These are phyloP conservation scores for Harringtonia aguacate DNA, from an alignment of 2,329 filamentous ascomycete species.

Conservation along the genomic window DNA sequence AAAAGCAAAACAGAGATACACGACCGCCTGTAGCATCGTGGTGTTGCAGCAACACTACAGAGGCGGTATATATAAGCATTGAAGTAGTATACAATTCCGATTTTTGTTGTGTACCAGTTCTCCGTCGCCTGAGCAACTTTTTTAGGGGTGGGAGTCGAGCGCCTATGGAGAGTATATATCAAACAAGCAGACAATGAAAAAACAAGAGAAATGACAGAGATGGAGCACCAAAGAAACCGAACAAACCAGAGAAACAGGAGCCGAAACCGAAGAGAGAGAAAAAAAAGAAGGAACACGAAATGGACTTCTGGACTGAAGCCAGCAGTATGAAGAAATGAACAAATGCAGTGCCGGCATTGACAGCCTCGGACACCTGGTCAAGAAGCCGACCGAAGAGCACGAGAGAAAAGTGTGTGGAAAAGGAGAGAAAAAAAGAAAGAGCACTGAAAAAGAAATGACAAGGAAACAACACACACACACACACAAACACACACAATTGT, in stretches of 20 bases:
- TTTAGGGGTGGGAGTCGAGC: slow-evolving; percentile 6
- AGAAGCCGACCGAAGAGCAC: slow-evolving; percentile 12
- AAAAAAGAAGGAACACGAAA: not conserved
- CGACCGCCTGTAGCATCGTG: not conserved
- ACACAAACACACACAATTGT: slow-evolving; percentile 16
- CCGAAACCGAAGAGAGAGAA: not conserved
- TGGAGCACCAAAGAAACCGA: not conserved
- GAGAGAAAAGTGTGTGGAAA: slow-evolving; percentile 9
- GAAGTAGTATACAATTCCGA: slow-evolving; percentile 11
- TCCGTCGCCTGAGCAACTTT: slow-evolving; percentile 11
- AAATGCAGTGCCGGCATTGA: not conserved
- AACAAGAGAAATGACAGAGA: not conserved
- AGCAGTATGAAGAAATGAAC: not conserved
- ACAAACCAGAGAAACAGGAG: not conserved
- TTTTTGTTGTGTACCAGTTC: slow-evolving; percentile 8
- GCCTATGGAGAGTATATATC: slow-evolving; percentile 14
- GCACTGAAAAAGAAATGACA: slow-evolving; percentile 13
- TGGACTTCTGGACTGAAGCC: not conserved
- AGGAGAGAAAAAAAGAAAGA: slow-evolving; percentile 10
- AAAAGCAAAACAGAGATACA: not conserved
- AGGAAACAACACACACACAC: slow-evolving; percentile 11
- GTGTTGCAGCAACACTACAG: not conserved
- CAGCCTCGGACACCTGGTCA: slow-evolving; percentile 8
- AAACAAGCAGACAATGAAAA: slow-evolving; percentile 2
- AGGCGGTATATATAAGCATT: slow-evolving; percentile 2